Conservation (phyloP, 176 grass and related monocot genomes). For the Musa beccarii region DNA sequence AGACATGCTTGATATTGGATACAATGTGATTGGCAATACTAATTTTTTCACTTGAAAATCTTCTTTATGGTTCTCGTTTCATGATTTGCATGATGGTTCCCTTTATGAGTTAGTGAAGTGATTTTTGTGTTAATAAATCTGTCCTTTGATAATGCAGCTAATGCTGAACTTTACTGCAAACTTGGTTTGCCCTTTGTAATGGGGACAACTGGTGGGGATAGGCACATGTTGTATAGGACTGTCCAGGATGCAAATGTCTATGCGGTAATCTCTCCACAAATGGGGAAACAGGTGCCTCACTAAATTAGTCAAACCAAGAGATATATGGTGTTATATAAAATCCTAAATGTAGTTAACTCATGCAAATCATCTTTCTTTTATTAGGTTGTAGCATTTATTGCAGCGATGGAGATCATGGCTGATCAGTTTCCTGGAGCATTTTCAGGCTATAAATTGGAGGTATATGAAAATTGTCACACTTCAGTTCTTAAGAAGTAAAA, state of each 20-base stretch:
- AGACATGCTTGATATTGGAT: neutral
- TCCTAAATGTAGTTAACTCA: neutral
- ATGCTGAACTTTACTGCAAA: conserved; percentile 85
- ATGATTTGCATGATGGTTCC: neutral
- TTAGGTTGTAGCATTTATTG: conserved; percentile 87
- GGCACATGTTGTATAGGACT: conserved; percentile 51
- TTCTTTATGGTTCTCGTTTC: neutral
- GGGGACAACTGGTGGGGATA: conserved; percentile 85
- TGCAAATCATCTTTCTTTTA: neutral
- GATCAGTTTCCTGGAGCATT: conserved; percentile 69
- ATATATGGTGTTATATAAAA: neutral
- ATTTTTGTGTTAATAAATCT: neutral
- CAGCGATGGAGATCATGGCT: conserved; percentile 56
- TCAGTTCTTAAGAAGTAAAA: too few relatives aligned
- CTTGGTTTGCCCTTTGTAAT: conserved; percentile 89
- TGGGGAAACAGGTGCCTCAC: conserved; percentile 57
- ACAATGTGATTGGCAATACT: neutral
- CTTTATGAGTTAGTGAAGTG: neutral
- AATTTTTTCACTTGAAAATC: neutral
- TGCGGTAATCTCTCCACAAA: conserved; percentile 92
- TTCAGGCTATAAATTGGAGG: conserved; percentile 60
- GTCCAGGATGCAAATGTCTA: conserved; percentile 66
- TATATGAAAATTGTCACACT: conserved; percentile 11
- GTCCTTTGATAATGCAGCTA: conserved; percentile 35
- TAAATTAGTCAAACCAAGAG: neutral